These are phyloP conservation scores for Phytophthora agathidicida DNA, from an alignment of 352 stramenopile genomes.

Conservation along the genomic window DNA sequence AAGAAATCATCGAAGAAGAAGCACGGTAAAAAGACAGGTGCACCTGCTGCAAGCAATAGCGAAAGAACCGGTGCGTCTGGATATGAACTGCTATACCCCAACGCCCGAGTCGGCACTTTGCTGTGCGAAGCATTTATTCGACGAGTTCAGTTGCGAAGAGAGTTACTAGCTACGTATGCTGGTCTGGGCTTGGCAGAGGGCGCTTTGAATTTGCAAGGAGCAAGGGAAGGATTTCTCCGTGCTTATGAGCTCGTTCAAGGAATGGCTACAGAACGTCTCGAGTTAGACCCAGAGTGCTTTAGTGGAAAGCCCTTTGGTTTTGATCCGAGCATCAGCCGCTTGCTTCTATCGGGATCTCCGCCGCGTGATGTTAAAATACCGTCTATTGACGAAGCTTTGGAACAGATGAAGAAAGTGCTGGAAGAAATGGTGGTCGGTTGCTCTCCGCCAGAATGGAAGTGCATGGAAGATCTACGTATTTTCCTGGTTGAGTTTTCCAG, in stretches of 20 bases:
- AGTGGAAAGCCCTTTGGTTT: conserved; percentile 75
- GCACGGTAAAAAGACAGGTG: conserved; percentile 43
- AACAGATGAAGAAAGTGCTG: conserved; percentile 59
- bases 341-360: conserved; percentile 72
- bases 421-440: conserved; percentile 64
- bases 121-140: conserved; percentile 71
- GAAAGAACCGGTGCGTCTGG: neutral
- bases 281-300: conserved; percentile 72
- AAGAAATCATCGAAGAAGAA: conserved; percentile 79
- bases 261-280: conserved; percentile 63
- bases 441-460: conserved; percentile 62
- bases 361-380: conserved; percentile 76
- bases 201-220: conserved; percentile 45
- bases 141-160: conserved; percentile 58
- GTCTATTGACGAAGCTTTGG: conserved; percentile 53
- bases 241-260: conserved; percentile 48
- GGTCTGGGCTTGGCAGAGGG: conserved; percentile 55
- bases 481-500: conserved; percentile 81
- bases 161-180: conserved; percentile 50
- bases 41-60: conserved; percentile 1
- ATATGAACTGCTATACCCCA: conserved; percentile 57
- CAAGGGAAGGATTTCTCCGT: conserved; percentile 45
- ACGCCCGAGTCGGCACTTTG: conserved; percentile 51
- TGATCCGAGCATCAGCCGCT: conserved; percentile 72
- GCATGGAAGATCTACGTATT: conserved; percentile 83